Percentiles rank a stretch among this genome's conserved stretches.
Evolutionary conservation across 768 basidiomycete species (phyloP).

Genomic region (Calocybe indica): DNA sequence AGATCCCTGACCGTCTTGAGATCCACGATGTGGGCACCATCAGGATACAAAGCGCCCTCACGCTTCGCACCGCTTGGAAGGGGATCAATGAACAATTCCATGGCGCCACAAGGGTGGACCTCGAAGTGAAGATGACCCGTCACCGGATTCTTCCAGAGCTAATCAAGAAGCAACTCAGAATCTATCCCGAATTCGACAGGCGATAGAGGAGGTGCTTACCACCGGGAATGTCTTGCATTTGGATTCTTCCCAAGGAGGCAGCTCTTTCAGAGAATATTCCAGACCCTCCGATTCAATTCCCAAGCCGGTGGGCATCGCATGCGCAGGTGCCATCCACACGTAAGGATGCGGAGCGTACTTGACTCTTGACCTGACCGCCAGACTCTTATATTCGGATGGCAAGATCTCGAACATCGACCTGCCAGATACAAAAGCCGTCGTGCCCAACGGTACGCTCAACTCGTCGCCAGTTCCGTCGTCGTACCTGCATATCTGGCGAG

Average conservation of each 20-base stretch:
- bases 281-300: conserved; percentile 77
- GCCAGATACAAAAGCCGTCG: conserved; percentile 80
- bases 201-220: conserved; percentile 20
- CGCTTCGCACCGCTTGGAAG: conserved; percentile 55
- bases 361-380: conserved; percentile 73
- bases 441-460: conserved; percentile 76
- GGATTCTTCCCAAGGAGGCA: conserved; percentile 79
- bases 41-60: conserved; percentile 71
- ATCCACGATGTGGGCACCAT: conserved; percentile 73
- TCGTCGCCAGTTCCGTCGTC: conserved; percentile 88
- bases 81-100: conserved; percentile 66
- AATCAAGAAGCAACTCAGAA: conserved; percentile 2
- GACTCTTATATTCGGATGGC: conserved; percentile 62
- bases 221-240: conserved; percentile 71
- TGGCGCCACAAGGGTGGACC: conserved; percentile 78
- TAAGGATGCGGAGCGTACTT: conserved; percentile 84
- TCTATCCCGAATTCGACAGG: conserved; percentile 16
- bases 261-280: conserved; percentile 58
- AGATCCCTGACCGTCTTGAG: conserved; percentile 66
- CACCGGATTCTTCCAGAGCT: conserved; percentile 91
- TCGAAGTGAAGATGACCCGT: conserved; percentile 82
- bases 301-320: conserved; percentile 70
- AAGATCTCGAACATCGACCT: conserved; percentile 82
- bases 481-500: conserved; percentile 60
- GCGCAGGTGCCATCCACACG: conserved; percentile 84